A percentile compares a stretch with the other conserved stretches of the same genome.
Conservation (phyloP, 2,329 filamentous ascomycete species). For the Colletotrichum cereale region DNA sequence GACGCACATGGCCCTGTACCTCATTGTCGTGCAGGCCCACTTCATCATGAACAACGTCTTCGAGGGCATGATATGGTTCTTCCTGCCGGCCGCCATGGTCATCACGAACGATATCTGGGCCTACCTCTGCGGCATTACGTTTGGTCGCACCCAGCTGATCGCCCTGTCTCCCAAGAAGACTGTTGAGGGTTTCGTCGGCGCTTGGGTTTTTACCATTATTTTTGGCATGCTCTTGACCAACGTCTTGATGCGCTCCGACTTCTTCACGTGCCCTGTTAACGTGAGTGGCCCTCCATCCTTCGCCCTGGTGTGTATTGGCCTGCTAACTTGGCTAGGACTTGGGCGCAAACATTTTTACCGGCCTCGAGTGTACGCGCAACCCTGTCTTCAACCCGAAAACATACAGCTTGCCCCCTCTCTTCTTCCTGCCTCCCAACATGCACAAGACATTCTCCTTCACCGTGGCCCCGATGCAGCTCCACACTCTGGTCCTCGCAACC, state of each 20-base stretch:
- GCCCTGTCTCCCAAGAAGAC: slow-evolving; percentile 99
- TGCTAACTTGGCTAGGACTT: slow-evolving; percentile 70
- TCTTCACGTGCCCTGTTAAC: slow-evolving; percentile 98
- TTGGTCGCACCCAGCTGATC: slow-evolving; percentile 96
- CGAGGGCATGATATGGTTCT: slow-evolving; percentile 99
- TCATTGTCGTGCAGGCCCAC: slow-evolving; percentile 97
- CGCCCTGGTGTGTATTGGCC: background rate
- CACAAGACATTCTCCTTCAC: slow-evolving; percentile 71
- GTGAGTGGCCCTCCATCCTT: slow-evolving; percentile 55
- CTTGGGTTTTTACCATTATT: slow-evolving; percentile 94
- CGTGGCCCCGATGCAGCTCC: slow-evolving; percentile 90
- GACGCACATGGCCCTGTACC: slow-evolving; percentile 98
- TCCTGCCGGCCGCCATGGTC: slow-evolving; percentile 92
- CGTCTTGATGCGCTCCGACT: slow-evolving; percentile 89
- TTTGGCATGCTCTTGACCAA: slow-evolving; percentile 87
- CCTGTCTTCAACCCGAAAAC: slow-evolving; percentile 87
- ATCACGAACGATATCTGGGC: slow-evolving; percentile 99
- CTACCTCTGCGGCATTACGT: slow-evolving; percentile 97
- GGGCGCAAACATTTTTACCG: slow-evolving; percentile 91
- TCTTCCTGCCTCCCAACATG: slow-evolving; percentile 73
- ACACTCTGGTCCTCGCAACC: slow-evolving; percentile 88
- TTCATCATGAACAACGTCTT: slow-evolving; percentile 99
- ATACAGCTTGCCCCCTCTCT: slow-evolving; percentile 79
- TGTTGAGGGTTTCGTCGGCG: slow-evolving; percentile 95
- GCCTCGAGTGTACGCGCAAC: slow-evolving; percentile 90